phyloP scores from a whole-genome alignment of 148 eudicot species.

The Silene latifolia region DNA sequence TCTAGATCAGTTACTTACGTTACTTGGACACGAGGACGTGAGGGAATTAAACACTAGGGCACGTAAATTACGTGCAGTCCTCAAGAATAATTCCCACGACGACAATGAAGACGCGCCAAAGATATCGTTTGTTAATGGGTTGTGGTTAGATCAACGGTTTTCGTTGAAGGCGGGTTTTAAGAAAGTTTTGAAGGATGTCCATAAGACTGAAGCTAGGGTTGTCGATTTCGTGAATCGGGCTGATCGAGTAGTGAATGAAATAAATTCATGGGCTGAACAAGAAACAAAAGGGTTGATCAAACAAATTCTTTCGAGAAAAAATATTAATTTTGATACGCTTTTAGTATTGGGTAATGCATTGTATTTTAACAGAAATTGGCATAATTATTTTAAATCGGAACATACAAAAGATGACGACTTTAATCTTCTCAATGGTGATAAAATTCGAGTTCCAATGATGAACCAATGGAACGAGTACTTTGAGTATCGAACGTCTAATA shows the following conservation, averaged over 20 bases:
- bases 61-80: not conserved
- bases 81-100: not conserved
- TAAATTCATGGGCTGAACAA: not conserved
- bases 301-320: not conserved
- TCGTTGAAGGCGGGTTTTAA: not conserved
- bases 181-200: not conserved
- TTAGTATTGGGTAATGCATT: not conserved
- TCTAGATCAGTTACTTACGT: not conserved
- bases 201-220: not conserved
- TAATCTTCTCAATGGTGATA: too few species aligned
- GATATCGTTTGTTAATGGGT: not conserved
- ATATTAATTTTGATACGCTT: not conserved
- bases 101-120: not conserved
- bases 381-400: not conserved
- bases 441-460: conserved; percentile 1
- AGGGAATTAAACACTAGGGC: not conserved
- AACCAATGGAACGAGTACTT: not conserved
- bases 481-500: not conserved
- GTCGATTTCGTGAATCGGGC: not conserved
- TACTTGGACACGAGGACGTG: not conserved
- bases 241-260: not conserved
- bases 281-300: too few species aligned
- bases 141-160: too few species aligned
- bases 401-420: not conserved
- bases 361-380: too few species aligned